These are phyloP conservation scores for Alternaria sp. DNA, from an alignment of 2,329 filamentous ascomycete genomes.

Conservation along the genomic window DNA sequence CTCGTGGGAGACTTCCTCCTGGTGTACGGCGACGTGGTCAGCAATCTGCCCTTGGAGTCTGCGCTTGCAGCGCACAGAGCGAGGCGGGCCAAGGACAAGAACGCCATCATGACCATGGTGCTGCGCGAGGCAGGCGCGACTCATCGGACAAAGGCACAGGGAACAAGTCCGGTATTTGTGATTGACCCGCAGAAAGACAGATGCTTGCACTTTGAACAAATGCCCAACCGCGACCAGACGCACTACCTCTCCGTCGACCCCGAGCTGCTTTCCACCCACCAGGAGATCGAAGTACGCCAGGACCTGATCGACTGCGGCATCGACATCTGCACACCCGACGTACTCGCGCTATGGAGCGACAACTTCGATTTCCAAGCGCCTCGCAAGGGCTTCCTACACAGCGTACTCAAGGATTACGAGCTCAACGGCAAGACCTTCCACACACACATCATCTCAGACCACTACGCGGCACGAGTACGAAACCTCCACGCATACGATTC, in stretches of 20 bases:
- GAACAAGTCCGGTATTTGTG: slow-evolving; percentile 83
- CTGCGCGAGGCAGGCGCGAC: slow-evolving; percentile 77
- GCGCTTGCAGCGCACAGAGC: slow-evolving; percentile 82
- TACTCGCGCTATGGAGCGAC: slow-evolving; percentile 93
- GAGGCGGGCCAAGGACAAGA: slow-evolving; percentile 83
- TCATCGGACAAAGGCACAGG: slow-evolving; percentile 80
- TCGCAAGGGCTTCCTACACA: slow-evolving; percentile 86
- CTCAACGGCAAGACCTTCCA: slow-evolving; percentile 97
- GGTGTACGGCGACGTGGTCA: slow-evolving; percentile 91
- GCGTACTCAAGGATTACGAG: slow-evolving; percentile 95
- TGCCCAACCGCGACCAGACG: slow-evolving; percentile 72
- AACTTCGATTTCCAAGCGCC: slow-evolving; percentile 97
- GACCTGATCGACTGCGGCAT: slow-evolving; percentile 95
- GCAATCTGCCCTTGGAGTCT: slow-evolving; percentile 84
- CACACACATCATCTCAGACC: slow-evolving; percentile 81
- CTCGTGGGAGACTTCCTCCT: slow-evolving; percentile 91
- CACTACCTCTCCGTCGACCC: slow-evolving; percentile 78
- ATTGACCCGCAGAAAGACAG: slow-evolving; percentile 81
- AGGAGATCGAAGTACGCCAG: slow-evolving; percentile 82
- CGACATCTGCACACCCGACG: slow-evolving; percentile 96
- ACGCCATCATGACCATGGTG: slow-evolving; percentile 98
- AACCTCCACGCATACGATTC: slow-evolving; percentile 91
- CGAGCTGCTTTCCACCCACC: slow-evolving; percentile 75
- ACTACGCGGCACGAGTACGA: slow-evolving; percentile 86
- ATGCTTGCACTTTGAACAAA: slow-evolving; percentile 94